Evolutionary conservation across 805 yeast species (phyloP).

Genomic region (Hanseniaspora thailandica): DNA sequence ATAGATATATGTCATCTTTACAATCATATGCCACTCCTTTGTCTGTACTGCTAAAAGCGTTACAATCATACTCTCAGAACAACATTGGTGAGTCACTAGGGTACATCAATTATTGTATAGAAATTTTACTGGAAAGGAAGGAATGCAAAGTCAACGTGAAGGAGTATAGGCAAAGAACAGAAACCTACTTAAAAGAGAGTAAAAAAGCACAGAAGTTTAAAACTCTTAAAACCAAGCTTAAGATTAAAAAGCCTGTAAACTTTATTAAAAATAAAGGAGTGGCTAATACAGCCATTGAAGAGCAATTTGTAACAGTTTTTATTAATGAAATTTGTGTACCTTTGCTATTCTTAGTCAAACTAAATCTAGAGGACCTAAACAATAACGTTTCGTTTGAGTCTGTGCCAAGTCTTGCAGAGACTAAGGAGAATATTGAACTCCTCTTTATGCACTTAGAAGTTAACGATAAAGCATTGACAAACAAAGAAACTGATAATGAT

Average conservation of each 20-base stretch:
- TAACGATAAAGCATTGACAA: not conserved
- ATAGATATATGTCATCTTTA: not conserved
- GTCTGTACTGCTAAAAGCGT: not conserved
- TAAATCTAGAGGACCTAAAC: not conserved
- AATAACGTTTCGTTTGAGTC: not conserved
- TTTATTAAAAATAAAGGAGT: not conserved
- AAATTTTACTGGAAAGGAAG: not conserved
- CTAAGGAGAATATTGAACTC: not conserved
- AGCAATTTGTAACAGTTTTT: not conserved
- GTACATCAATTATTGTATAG: not conserved
- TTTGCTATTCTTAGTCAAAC: not conserved
- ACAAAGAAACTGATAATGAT: not conserved
- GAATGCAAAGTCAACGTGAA: not conserved
- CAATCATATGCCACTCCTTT: not conserved
- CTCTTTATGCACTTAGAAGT: not conserved
- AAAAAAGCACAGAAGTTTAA: not conserved
- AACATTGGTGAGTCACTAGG: not conserved
- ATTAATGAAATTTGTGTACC: not conserved
- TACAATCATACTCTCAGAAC: not conserved
- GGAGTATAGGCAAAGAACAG: not conserved
- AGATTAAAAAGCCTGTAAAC: not conserved
- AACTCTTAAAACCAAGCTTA: not conserved
- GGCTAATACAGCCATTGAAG: not conserved
- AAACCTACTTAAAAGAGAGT: not conserved
- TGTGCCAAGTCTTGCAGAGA: not conserved